A percentile compares a stretch with the other conserved stretches of the same genome.
Evolutionary conservation across 2,329 filamentous ascomycete species (phyloP).

Genomic region (Fusarium burgessii): DNA sequence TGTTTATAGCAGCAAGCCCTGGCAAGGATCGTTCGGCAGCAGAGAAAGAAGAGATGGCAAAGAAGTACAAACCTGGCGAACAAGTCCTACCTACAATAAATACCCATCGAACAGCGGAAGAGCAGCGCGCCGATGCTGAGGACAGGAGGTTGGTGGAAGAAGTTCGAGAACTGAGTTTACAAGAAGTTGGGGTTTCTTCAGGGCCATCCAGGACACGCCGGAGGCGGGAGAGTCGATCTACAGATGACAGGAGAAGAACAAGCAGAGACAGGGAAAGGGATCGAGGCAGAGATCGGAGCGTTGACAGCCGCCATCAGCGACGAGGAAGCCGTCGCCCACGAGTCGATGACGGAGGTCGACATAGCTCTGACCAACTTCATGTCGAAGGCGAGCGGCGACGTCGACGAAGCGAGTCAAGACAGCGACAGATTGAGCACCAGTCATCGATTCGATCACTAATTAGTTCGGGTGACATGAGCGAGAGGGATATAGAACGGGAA

Average conservation of each 20-base stretch:
- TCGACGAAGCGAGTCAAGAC: conserved; percentile 60
- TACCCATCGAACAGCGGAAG: conserved; percentile 62
- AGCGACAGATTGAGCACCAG: conserved; percentile 84
- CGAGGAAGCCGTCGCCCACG: conserved; percentile 42
- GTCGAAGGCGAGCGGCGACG: conserved; percentile 51
- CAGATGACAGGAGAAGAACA: conserved; percentile 48
- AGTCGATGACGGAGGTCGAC: conserved; percentile 43
- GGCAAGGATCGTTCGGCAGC: conserved; percentile 74
- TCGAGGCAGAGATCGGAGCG: conserved; percentile 42
- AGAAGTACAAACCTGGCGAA: conserved; percentile 84
- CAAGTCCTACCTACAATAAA: conserved; percentile 76
- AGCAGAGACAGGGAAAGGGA: conserved; percentile 41
- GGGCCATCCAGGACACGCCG: conserved; percentile 48
- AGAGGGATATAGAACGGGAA: conserved; percentile 84
- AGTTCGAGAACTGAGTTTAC: conserved; percentile 78
- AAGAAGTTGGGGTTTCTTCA: conserved; percentile 69
- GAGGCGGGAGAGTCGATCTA: conserved; percentile 53
- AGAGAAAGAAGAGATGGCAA: conserved; percentile 81
- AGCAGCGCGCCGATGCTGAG: conserved; percentile 70
- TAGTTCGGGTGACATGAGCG: conserved; percentile 81
- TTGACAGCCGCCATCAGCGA: conserved; percentile 49
- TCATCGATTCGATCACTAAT: conserved; percentile 88
- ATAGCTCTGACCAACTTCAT: conserved; percentile 53
- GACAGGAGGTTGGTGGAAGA: conserved; percentile 78
- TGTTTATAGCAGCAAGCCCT: conserved; percentile 85